Evolutionary conservation across 805 yeast species (phyloP).

Genomic region (Geotrichum ghanense): DNA sequence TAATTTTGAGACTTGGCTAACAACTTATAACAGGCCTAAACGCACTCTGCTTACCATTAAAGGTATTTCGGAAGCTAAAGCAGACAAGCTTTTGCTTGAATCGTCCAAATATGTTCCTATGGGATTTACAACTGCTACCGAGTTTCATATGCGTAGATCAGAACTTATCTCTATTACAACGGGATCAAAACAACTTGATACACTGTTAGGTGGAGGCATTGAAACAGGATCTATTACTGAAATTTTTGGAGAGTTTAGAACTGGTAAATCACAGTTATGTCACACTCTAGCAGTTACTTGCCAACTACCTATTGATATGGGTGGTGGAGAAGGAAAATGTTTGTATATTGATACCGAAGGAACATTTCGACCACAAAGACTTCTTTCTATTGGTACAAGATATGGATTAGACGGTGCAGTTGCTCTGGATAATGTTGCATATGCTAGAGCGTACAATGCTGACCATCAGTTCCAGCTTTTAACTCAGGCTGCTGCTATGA

Average conservation of each 20-base stretch:
- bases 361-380: conserved; percentile 85
- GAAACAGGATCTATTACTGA: conserved; percentile 97
- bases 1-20: not conserved
- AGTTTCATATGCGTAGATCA: conserved; percentile 78
- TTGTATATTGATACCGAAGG: conserved; percentile 95
- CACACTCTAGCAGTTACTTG: conserved; percentile 96
- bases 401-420: conserved; percentile 88
- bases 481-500: conserved; percentile 87
- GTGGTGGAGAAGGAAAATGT: conserved; percentile 98
- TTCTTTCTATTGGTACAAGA: conserved; percentile 81
- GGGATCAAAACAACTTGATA: conserved; percentile 89
- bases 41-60: conserved; percentile 65
- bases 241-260: conserved; percentile 92
- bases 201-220: conserved; percentile 89
- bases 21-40: conserved; percentile 44
- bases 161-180: conserved; percentile 90
- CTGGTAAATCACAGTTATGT: conserved; percentile 94
- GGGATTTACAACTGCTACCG: conserved; percentile 97
- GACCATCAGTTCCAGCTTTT: conserved; percentile 87
- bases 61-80: conserved; percentile 93
- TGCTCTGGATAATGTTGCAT: conserved; percentile 93
- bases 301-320: conserved; percentile 91
- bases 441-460: conserved; percentile 94
- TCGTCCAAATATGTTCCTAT: conserved; percentile 83
- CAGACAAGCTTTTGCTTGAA: conserved; percentile 70